These are phyloP conservation scores for Phyllosticta citriasiana DNA, from an alignment of 2,329 filamentous ascomycete species.

Conservation along the genomic window DNA sequence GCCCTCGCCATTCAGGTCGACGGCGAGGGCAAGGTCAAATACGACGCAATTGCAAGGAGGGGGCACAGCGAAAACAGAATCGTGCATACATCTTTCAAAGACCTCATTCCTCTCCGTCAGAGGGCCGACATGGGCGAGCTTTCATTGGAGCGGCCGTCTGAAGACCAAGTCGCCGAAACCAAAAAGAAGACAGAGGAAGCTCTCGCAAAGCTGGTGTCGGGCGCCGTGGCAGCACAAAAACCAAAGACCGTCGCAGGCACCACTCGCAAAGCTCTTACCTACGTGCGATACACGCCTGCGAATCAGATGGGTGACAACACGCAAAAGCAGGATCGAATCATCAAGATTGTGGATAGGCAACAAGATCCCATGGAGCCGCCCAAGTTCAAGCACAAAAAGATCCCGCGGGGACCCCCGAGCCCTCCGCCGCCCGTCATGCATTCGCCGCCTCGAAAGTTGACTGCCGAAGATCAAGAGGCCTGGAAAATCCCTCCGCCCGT, in stretches of 20 bases:
- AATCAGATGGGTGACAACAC: constrained; percentile 89
- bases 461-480: constrained; percentile 91
- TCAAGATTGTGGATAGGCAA: constrained; percentile 95
- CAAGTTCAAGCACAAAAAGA: constrained; percentile 99
- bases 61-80: constrained; percentile 77
- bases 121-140: constrained; percentile 89
- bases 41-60: constrained; percentile 85
- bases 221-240: constrained; percentile 83
- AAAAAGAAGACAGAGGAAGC: constrained; percentile 84
- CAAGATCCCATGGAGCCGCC: constrained; percentile 93
- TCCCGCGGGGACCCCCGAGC: constrained; percentile 81
- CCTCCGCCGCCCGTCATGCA: constrained; percentile 93
- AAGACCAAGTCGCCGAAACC: constrained; percentile 74
- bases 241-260: constrained; percentile 87
- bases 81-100: constrained; percentile 92
- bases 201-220: constrained; percentile 68
- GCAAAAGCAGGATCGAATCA: constrained; percentile 86
- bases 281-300: constrained; percentile 88
- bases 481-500: constrained; percentile 87
- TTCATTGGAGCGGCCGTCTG: constrained; percentile 70
- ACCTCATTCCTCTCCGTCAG: constrained; percentile 87
- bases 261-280: constrained; percentile 76
- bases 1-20: constrained; percentile 90
- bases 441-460: constrained; percentile 87
- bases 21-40: constrained; percentile 85